Conservation (phyloP, 164 flowering plant species). For the Nymphaea colorata region DNA sequence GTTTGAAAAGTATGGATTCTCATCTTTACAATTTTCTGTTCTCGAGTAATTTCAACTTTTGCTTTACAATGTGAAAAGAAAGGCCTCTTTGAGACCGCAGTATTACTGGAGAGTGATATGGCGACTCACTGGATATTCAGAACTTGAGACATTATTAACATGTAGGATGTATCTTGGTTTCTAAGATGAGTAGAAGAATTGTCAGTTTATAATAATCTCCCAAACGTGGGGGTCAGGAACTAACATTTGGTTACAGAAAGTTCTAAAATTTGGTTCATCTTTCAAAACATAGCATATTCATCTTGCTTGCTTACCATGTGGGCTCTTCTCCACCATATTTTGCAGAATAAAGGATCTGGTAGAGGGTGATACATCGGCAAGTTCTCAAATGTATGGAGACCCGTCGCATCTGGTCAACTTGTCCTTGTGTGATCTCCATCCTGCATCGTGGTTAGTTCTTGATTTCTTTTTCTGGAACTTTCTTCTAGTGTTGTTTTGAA, state of each 20-base stretch:
- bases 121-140: too few species aligned
- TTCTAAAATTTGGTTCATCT: not conserved
- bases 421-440: slow-evolving; percentile 48
- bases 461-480: not conserved
- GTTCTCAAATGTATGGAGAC: slow-evolving; percentile 37
- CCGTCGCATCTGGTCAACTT: slow-evolving; percentile 28
- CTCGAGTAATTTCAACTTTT: not conserved
- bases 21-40: not conserved
- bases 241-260: too few species aligned
- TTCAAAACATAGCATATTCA: too few species aligned
- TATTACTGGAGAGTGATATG: too few species aligned
- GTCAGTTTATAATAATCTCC: too few species aligned
- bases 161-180: too few species aligned
- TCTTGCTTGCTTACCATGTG: not conserved
- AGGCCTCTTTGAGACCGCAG: too few species aligned
- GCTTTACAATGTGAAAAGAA: not conserved
- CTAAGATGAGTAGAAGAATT: too few species aligned
- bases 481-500: too few species aligned
- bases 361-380: slow-evolving; percentile 19
- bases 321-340: not conserved
- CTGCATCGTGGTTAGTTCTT: slow-evolving; percentile 55
- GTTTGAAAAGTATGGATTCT: slow-evolving; percentile 44
- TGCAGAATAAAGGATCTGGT: slow-evolving; percentile 54
- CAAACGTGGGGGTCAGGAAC: too few species aligned
- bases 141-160: too few species aligned